Evolutionary conservation across 75 land plant genomes (phyloP).

Genomic region (Adiantum capillusveneris): DNA sequence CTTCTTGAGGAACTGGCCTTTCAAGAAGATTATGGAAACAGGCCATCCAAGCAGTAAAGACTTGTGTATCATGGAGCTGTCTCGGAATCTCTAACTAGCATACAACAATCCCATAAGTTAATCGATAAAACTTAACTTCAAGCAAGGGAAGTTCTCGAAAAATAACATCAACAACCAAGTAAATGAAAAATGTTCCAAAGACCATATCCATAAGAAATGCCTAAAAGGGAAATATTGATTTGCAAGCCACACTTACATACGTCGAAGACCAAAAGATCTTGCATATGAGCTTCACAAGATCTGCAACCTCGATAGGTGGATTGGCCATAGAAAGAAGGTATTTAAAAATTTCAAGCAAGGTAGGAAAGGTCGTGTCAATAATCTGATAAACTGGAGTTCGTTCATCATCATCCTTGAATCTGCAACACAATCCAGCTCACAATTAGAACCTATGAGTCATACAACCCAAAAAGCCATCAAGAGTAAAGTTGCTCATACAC

Average conservation of each 20-base stretch:
- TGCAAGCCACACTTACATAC: constrained; percentile 56
- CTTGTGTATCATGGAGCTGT: constrained; percentile 64
- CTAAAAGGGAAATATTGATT: too few species aligned
- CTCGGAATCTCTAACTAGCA: constrained; percentile 87
- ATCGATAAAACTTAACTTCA: constrained; percentile 4
- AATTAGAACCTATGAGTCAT: too few species aligned
- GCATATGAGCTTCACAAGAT: constrained; percentile 88
- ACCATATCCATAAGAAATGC: too few species aligned
- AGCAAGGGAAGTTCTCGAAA: too few species aligned
- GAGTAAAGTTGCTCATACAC: too few species aligned
- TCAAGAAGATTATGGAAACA: constrained; percentile 79
- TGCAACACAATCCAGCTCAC: too few species aligned
- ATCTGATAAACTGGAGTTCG: constrained; percentile 66
- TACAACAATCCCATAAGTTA: neutral
- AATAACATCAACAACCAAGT: too few species aligned
- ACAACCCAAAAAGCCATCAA: too few species aligned
- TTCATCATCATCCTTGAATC: constrained; percentile 96
- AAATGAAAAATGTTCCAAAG: too few species aligned
- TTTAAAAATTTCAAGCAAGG: constrained; percentile 69
- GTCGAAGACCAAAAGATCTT: constrained; percentile 99
- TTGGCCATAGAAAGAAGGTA: constrained; percentile 61
- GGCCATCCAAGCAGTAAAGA: constrained; percentile 89
- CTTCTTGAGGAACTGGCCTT: constrained; percentile 90
- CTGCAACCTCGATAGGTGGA: constrained; percentile 82
- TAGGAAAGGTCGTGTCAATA: constrained; percentile 84